A percentile compares a stretch with the other conserved stretches of the same genome.
Evolutionary conservation across 2,329 filamentous ascomycete genomes (phyloP).

Genomic region (Aspergillus nomiae): DNA sequence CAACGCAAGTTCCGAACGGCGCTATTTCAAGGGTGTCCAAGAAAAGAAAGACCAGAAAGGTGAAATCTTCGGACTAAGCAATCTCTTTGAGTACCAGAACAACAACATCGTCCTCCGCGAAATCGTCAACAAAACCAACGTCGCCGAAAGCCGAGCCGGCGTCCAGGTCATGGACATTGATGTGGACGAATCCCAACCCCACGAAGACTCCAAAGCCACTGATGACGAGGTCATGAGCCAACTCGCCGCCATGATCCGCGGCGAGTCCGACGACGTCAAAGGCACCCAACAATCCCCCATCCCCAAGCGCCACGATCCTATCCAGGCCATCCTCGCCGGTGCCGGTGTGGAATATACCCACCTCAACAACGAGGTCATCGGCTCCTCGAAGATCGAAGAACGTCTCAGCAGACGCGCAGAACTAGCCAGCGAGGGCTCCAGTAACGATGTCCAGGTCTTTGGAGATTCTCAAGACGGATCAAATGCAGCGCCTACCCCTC

Average conservation of each 20-base stretch:
- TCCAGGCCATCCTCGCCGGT: conserved; percentile 84
- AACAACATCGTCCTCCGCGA: conserved; percentile 83
- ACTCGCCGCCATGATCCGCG: conserved; percentile 64
- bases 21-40: conserved; percentile 95
- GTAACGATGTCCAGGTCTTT: conserved; percentile 38
- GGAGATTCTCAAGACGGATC: conserved; percentile 20
- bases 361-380: conserved; percentile 93
- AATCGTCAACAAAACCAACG: conserved; percentile 97
- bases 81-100: conserved; percentile 80
- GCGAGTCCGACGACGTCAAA: conserved; percentile 32
- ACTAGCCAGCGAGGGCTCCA: conserved; percentile 35
- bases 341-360: conserved; percentile 95
- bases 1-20: conserved; percentile 83
- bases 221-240: conserved; percentile 72
- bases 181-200: conserved; percentile 61
- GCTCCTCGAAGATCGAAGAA: conserved; percentile 87
- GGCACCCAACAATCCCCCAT: conserved; percentile 27
- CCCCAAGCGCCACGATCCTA: conserved; percentile 65
- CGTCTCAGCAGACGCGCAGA: conserved; percentile 77
- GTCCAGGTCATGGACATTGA: conserved; percentile 79
- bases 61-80: conserved; percentile 88
- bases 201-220: conserved; percentile 46
- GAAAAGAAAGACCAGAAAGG: conserved; percentile 79
- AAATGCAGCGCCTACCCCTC: conserved; percentile 8
- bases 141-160: conserved; percentile 87